Base-by-base conservation (phyloP, 805 yeast species). In the Ogataea haglerorum region DNA sequence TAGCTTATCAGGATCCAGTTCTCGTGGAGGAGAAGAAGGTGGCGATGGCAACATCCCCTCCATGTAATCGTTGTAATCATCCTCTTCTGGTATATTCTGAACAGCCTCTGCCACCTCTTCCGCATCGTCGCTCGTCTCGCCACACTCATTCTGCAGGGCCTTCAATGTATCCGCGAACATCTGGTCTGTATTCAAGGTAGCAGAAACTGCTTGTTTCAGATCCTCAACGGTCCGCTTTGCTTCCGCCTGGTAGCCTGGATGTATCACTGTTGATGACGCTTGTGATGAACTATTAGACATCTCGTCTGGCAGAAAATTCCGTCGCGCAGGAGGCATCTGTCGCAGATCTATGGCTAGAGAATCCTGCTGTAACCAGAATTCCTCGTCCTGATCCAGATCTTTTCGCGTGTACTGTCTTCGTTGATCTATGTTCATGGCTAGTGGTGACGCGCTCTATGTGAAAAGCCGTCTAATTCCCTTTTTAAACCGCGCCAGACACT, bases 11-110 rank as follows among this genome's bases (percentile, higher is more conserved):
- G 95, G 95, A 57, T 86, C 89, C 40, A 90, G 64, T 51, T 86
- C 95, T 43, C 75, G 72, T 3, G 95, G 93, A 2, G 95, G 93
- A 13, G 85, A 76, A 13, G 85, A 68, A 6, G 86, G 84, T n/a
- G 88, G 85, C 30, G 85, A 78, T 10, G 84, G 79, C 21, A 65
- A 51, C 34, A 68, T 60, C 43, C 60, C 55, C 40, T 74, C 70
- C 12, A 47, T 68, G 69, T 48, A 71, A 65, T 56, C 61, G 30
- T 70, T 76, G 26, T 65, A 67, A 26, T 62, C 68, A 13, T 62
- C 63, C 16, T 30, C 38, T 16, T 60, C 27, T 10, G 14, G 14
- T 6, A 5, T 58, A 10, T 51, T 49, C 28, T 60, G 38, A 5
- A 10, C 33, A 15, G 10, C 23, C 6, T 44, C 47, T 5, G 28